Evolutionary conservation across 1,284 basidiomycete species (phyloP), one percentile per base, ranked within the genome.

Genomic region (Puccinia hordei): DNA sequence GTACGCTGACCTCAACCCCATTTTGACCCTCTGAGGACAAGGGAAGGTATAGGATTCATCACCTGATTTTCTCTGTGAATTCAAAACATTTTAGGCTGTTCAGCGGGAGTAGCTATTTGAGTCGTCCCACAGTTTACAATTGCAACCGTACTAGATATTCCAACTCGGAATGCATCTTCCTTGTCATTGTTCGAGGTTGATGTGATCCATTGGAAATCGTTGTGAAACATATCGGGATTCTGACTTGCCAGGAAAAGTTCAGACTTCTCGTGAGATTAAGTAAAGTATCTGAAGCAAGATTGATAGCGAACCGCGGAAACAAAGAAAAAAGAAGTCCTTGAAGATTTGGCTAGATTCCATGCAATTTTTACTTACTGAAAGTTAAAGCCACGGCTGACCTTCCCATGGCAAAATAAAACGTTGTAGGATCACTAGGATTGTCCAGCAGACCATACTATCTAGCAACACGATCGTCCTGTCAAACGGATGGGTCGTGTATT

Each of bases 41-140:
- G 78, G 78, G 53, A 73, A 80, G n/a, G 78, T 80, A 30, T 80
- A 80, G 41, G 73, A 80, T 49, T 71, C 71, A 41, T 80, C 71
- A 6, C 78, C 78, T 24, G 57, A 33, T 30, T 65, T 63, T 15
- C 46, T 51, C 46, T 46, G 30, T 19, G 78, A 73, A 73, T 80
- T 73, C 78, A 80, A 38, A 80, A 80, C n/a, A 59, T 59, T 65
- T 55, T 35, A n/a, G 78, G 71, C 51, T 80, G 69, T 27, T 73
- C 71, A 27, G 55, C 41, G 30, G 78, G 78, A 33, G 71, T 71
- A 13, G 78, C 78, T 41, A 80, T 80, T 57, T 80, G 73, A 27
- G 78, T 80, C 12, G 78, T 80, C 12, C 78, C 78, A 46, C 57
- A 53, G 55, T 80, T 71, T 2, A 80, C 51, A 27, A 80, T 80